Evolutionary conservation across 306 rosid species (phyloP).

Genomic region (Fragaria ananassa): DNA sequence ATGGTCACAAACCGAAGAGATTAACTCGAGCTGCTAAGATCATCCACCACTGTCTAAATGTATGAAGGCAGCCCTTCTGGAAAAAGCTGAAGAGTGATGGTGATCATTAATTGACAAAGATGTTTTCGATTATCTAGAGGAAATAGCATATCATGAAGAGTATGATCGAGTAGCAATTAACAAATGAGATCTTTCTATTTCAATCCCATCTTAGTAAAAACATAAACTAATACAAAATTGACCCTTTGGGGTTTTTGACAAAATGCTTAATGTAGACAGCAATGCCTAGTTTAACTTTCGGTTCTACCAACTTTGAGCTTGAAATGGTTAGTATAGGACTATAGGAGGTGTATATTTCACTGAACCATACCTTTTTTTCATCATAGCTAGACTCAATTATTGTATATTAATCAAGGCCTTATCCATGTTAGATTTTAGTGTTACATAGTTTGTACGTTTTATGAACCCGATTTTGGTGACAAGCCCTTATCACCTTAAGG

Average conservation of each 20-base stretch:
- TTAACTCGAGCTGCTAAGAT: not conserved
- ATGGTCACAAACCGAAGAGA: not conserved
- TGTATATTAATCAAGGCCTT: not conserved
- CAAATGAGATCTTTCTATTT: conserved; percentile 4
- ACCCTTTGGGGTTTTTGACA: conserved; percentile 10
- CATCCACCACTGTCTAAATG: not conserved
- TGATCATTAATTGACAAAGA: conserved; percentile 1
- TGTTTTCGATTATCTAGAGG: conserved; percentile 16
- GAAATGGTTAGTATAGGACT: not conserved
- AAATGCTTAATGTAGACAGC: not conserved
- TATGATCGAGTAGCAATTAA: not conserved
- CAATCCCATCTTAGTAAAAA: not conserved
- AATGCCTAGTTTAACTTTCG: not conserved
- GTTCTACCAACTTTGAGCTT: not conserved
- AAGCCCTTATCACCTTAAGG: no score
- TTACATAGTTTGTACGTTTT: not conserved
- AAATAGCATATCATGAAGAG: not conserved
- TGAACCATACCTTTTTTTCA: no score
- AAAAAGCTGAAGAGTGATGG: not conserved
- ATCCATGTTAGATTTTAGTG: not conserved
- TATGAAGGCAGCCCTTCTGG: not conserved
- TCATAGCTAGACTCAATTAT: not conserved
- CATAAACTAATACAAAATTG: not conserved
- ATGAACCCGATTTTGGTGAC: no score
- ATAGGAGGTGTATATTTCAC: no score